Percentiles rank a stretch among this genome's conserved stretches.
Evolutionary conservation across 1,284 basidiomycete genomes (phyloP).

Genomic region (Rhodotorula sp.): DNA sequence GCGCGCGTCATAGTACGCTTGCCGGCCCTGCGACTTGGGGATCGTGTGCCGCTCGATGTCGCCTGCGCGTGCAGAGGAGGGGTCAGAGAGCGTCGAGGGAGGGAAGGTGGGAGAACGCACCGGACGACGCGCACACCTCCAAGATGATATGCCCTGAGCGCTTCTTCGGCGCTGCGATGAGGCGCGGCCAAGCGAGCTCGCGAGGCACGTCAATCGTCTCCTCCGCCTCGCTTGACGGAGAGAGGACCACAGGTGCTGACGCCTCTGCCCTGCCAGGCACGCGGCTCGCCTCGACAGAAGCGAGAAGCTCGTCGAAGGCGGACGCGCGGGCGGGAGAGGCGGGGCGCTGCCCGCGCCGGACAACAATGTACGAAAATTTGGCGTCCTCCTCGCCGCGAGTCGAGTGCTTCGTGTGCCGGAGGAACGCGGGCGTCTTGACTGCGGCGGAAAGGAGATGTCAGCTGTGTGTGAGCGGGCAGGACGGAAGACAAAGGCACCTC

Average conservation of each 20-base stretch:
- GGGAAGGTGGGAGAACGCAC: conserved; percentile 55
- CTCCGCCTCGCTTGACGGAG: not conserved
- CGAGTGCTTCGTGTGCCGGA: conserved; percentile 83
- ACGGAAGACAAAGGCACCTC: conserved; percentile 47
- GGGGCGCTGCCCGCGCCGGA: conserved; percentile 75
- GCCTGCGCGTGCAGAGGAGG: conserved; percentile 57
- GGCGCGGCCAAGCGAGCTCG: conserved; percentile 70
- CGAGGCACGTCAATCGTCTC: conserved; percentile 6
- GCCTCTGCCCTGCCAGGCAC: not conserved
- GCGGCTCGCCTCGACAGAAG: not conserved
- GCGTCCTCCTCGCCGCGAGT: conserved; percentile 79
- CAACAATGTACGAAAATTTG: conserved; percentile 86
- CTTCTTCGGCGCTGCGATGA: conserved; percentile 87
- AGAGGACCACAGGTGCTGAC: not conserved
- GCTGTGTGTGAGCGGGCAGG: not conserved
- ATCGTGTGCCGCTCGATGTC: conserved; percentile 88
- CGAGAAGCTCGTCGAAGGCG: conserved; percentile 8
- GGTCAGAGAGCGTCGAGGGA: not conserved
- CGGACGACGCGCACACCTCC: conserved; percentile 81
- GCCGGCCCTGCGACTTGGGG: conserved; percentile 88
- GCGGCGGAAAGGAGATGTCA: not conserved
- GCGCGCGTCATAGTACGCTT: conserved; percentile 90
- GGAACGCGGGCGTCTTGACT: conserved; percentile 79
- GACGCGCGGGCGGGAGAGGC: not conserved
- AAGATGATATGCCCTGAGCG: conserved; percentile 89